Conservation (phyloP, 2,329 filamentous ascomycete species). For the Macroventuria anomochaeta region DNA sequence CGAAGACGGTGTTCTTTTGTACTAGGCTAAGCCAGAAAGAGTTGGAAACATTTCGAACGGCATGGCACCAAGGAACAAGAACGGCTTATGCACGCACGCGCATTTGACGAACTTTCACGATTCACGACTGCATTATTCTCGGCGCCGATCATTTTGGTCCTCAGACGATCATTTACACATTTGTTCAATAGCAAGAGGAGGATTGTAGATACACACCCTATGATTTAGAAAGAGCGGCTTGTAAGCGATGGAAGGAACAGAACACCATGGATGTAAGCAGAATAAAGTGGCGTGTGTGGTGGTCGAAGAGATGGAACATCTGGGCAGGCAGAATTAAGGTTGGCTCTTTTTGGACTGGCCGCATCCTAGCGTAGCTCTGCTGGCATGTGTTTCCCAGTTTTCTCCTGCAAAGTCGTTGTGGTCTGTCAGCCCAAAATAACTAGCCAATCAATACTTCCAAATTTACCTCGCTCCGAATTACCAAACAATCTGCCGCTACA, state of each 20-base stretch:
- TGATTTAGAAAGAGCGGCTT: not conserved
- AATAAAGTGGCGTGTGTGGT: not conserved
- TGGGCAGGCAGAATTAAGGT: not conserved
- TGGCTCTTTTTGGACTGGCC: not conserved
- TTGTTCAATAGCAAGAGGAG: constrained; percentile 5
- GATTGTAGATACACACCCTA: not conserved
- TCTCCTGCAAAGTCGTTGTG: not conserved
- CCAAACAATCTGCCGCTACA: not conserved
- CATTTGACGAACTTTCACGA: constrained; percentile 21
- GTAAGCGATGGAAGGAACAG: not conserved
- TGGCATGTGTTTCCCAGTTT: constrained; percentile 8
- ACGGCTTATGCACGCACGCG: constrained; percentile 16
- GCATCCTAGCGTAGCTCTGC: not conserved
- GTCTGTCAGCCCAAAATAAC: constrained; percentile 8
- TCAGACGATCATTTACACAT: constrained; percentile 3
- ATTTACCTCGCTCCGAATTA: not conserved
- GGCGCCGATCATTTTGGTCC: constrained; percentile 14
- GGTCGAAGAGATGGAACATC: not conserved
- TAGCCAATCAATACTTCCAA: constrained; percentile 4
- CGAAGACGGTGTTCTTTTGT: constrained; percentile 6
- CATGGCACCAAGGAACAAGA: constrained; percentile 11
- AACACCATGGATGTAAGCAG: not conserved
- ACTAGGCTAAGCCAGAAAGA: constrained; percentile 7
- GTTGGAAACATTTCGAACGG: constrained; percentile 6
- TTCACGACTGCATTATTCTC: constrained; percentile 19